Evolutionary conservation across 768 basidiomycete genomes (phyloP).

Genomic region (Phaeotremella skinneri): DNA sequence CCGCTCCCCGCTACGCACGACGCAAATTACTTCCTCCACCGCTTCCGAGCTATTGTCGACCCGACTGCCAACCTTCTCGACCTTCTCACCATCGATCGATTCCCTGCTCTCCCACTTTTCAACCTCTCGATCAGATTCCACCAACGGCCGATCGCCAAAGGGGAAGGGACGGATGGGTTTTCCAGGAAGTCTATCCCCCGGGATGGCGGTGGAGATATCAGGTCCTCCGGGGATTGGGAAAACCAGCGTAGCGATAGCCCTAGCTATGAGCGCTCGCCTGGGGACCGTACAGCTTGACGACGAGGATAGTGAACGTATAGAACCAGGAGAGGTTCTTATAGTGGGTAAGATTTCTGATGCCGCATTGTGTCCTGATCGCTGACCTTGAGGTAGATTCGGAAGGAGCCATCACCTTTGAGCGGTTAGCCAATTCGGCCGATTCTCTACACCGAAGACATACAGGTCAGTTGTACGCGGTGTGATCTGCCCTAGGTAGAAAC

Average conservation of each 20-base stretch:
- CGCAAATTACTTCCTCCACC: slow-evolving; percentile 24
- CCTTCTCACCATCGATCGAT: slow-evolving; percentile 36
- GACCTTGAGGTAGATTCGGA: slow-evolving; percentile 46
- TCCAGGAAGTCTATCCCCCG: slow-evolving; percentile 32
- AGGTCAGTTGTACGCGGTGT: slow-evolving; percentile 8
- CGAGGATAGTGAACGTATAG: neutral
- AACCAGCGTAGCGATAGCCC: slow-evolving; percentile 29
- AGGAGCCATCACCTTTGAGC: slow-evolving; percentile 37
- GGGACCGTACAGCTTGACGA: neutral
- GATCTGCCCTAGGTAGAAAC: neutral
- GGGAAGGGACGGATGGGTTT: slow-evolving; percentile 4
- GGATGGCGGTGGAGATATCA: slow-evolving; percentile 44
- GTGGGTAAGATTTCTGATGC: slow-evolving; percentile 32
- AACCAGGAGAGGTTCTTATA: slow-evolving; percentile 39
- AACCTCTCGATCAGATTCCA: neutral
- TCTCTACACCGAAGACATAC: slow-evolving; percentile 11
- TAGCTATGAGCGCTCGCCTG: slow-evolving; percentile 35
- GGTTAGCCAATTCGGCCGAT: slow-evolving; percentile 27
- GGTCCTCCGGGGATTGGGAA: slow-evolving; percentile 49
- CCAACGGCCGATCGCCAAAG: slow-evolving; percentile 7
- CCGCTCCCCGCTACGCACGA: too few species aligned
- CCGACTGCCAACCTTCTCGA: slow-evolving; percentile 23
- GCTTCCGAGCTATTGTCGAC: slow-evolving; percentile 25
- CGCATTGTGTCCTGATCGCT: neutral
- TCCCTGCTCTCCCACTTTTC: slow-evolving; percentile 26